Conservation (phyloP, 345 rosid genomes). For the Eucalyptus grandis region DNA sequence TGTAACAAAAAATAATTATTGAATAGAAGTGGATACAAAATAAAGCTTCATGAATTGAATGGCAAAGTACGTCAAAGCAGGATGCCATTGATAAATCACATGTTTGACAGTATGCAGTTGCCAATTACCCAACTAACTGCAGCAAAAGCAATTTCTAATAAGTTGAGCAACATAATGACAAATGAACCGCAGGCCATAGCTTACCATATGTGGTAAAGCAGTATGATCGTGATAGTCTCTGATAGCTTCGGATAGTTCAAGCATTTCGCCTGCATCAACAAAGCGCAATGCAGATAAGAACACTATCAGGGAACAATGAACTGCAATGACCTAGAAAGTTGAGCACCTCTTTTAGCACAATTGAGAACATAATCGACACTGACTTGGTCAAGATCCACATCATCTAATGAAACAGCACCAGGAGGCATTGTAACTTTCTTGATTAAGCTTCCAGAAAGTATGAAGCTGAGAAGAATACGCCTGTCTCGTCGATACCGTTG, state of each 20-base stretch:
- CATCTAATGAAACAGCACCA: slow-evolving; percentile 92
- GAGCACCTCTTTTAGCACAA: slow-evolving; percentile 78
- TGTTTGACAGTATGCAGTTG: not conserved
- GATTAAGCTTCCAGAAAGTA: slow-evolving; percentile 75
- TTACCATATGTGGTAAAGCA: slow-evolving; percentile 80
- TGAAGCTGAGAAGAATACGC: slow-evolving; percentile 65
- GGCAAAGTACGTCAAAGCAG: not conserved
- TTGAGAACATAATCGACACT: slow-evolving; percentile 87
- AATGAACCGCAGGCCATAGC: not conserved
- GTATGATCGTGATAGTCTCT: slow-evolving; percentile 83
- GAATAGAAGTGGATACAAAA: not conserved
- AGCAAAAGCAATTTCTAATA: not conserved
- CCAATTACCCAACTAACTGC: not conserved
- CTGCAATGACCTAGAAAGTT: not conserved
- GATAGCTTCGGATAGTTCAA: slow-evolving; percentile 92
- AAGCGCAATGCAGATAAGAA: not conserved
- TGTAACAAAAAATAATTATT: not conserved
- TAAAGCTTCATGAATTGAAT: not conserved
- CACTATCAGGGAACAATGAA: not conserved
- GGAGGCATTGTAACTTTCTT: slow-evolving; percentile 98
- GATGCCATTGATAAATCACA: not conserved
- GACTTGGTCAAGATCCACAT: slow-evolving; percentile 98
- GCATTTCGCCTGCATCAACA: slow-evolving; percentile 51
- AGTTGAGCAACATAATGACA: not conserved
- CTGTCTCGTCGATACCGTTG: slow-evolving; percentile 92